Evolutionary conservation across 306 rosid species (phyloP), one percentile per base, ranked within the genome.

Genomic region (Rosa lucieae): DNA sequence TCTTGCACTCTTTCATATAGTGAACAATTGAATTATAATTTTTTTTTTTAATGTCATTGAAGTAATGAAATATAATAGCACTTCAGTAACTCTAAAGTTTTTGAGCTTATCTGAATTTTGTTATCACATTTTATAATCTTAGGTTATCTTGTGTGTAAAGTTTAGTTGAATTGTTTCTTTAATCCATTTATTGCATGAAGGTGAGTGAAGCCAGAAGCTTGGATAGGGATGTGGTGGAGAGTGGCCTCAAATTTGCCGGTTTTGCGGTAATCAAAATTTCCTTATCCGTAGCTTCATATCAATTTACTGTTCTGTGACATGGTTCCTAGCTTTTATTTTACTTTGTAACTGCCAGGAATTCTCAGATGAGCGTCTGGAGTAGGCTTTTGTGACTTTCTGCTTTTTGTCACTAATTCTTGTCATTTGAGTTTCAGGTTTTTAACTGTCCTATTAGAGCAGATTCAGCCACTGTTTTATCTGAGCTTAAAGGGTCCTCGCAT

Each of bases 161-260:
- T 59, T 53, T 82, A 52, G 67, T 74, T 78, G 12, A 9, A 26
- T 56, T 81, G 53, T 58, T 82, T 81, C 80, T 84, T 72, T 77
- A 65, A 3, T 84, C 59, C 72, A 67, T 78, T 82, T 58, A 77
- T 78, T 71, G 75, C 47, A 43, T 90, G 93, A 89, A 95, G 99
- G 98, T 95, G 86, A 91, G 98, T 84, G 99, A 93, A 93, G 99
- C 98, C 74, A 89, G 99, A 90, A 87, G 92, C 93, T 77, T 95
- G 97, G 99, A 95, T 68, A 91, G 99, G 91, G 99, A 93, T 79
- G 49, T 74, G n/a, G 99, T 91, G 81, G 99, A 95, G 91, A 95
- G 76, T 78, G 90, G 86, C 70, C 97, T 95, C 76, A 90, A 84
- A 70, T 95, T 95, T 82, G 90, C 98, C 44, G 99, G 99, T 81